Evolutionary conservation across 2,329 filamentous ascomycete genomes (phyloP).

Genomic region (Akanthomyces muscarius): DNA sequence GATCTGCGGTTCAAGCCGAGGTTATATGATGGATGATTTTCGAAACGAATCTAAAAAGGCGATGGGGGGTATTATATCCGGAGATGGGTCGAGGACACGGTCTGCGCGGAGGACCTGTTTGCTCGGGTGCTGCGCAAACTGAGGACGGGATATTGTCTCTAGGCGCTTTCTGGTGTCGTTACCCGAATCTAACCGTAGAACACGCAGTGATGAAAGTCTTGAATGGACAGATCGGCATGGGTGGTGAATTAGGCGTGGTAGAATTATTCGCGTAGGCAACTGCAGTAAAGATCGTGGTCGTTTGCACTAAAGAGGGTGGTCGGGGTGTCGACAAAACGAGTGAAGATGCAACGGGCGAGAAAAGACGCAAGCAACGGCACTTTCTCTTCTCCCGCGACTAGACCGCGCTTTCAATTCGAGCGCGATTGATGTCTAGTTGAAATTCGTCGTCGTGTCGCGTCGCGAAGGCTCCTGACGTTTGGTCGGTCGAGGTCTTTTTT

Average conservation of each 20-base stretch:
- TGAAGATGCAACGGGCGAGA: not conserved
- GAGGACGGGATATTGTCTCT: not conserved
- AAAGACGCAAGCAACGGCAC: not conserved
- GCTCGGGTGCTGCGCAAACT: conserved; percentile 8
- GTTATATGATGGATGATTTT: not conserved
- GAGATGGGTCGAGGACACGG: not conserved
- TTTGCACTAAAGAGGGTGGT: conserved; percentile 2
- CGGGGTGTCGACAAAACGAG: conserved; percentile 3
- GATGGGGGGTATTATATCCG: not conserved
- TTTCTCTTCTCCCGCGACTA: not conserved
- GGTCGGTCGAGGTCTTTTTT: not conserved
- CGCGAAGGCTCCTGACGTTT: conserved; percentile 15
- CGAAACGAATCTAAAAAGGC: not conserved
- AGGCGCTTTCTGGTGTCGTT: not conserved
- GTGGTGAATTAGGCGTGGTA: not conserved
- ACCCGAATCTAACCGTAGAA: not conserved
- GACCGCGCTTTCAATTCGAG: not conserved
- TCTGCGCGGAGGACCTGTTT: conserved; percentile 3
- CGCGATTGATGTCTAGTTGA: not conserved
- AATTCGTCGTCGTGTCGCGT: conserved; percentile 6
- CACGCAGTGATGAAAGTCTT: not conserved
- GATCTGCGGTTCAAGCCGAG: not conserved
- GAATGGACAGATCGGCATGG: not conserved
- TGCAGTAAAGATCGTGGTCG: conserved; percentile 11
- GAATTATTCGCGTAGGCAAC: conserved; percentile 1